Base-by-base conservation (phyloP, 2,329 filamentous ascomycete genomes). In the Xylaria sp. region DNA sequence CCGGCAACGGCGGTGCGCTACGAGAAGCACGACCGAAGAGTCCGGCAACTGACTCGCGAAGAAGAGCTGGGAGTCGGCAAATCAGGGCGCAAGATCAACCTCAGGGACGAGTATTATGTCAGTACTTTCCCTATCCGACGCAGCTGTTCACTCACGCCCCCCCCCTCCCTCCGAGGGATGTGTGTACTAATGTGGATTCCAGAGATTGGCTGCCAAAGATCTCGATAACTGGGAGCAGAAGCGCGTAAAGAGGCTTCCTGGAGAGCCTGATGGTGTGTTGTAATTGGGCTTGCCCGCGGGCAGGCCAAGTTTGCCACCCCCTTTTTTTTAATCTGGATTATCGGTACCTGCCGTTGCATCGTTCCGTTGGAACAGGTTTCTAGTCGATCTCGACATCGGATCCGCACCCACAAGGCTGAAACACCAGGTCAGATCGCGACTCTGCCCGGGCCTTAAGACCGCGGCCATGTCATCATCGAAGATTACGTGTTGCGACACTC, bases 221-320 rank as follows among this genome's bases (percentile, higher is more conserved):
- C 76, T 97, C 57, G 93, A 99, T 67, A 84, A 91, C 69, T 99
- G 94, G 94, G 93, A 97, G 72, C 94, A 97, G 75, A 95, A 94
- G 75, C 86, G 95, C 48, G 92, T 97, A 9, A 86, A 96, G 76
- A 81, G 94, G 69, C 81, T 97, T 56, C 87, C 90, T 18, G 94
- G 94, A 62, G 95, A 99, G 73, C 89, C 85, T 56, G 93, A 99
- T 71, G 93, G 93, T 29, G 83, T 90, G 46, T 71, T 96, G 62
- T 88, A 72, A 79, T 42, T 26, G 52, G 65, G 37, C 45, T 44
- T 38, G 8, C 18, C 24, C 39, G 1, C 38, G 20, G 17, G 16
- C 18, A 18, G 18, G 24, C 20, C n/a, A 39, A 22, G 21, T 39
- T 22, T 26, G 16, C 17, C 16, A 46, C 26, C 44, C 11, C 5